phyloP scores from a whole-genome alignment of 805 yeast genomes.

The Metschnikowia cerradonensis region DNA sequence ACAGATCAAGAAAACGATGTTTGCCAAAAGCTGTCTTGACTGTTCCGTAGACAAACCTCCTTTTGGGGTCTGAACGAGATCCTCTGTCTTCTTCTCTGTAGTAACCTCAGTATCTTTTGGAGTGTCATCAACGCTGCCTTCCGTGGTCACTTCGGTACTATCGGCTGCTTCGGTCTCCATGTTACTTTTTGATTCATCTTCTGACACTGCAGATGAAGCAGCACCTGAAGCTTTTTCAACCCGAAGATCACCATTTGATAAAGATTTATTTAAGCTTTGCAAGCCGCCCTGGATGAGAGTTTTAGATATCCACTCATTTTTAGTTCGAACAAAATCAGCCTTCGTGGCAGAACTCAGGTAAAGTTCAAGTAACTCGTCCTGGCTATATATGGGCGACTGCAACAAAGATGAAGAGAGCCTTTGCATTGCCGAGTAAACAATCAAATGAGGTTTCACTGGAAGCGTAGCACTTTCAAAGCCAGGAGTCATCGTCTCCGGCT shows the following conservation, averaged over 20 bases:
- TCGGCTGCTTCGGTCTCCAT: neutral
- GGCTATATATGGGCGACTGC: constrained; percentile 6
- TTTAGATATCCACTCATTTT: constrained; percentile 29
- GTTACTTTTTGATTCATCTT: neutral
- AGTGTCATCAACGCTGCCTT: too few species aligned
- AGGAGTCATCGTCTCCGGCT: neutral
- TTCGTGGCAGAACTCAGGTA: constrained; percentile 19
- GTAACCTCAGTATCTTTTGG: neutral
- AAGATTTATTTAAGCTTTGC: neutral
- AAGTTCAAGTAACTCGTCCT: constrained; percentile 17
- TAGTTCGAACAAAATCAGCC: constrained; percentile 20
- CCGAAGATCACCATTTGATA: neutral
- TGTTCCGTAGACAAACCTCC: constrained; percentile 1
- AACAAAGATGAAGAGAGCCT: constrained; percentile 9
- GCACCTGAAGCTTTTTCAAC: neutral
- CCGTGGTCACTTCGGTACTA: neutral
- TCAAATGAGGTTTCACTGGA: constrained; percentile 14
- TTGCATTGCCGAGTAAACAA: constrained; percentile 10
- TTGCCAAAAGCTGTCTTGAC: constrained; percentile 18
- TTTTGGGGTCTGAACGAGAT: neutral
- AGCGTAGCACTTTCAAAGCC: constrained; percentile 8
- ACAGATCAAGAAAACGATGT: constrained; percentile 22
- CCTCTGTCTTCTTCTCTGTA: neutral
- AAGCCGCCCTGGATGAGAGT: neutral
- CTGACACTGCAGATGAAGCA: neutral